phyloP scores from a whole-genome alignment of 2,329 filamentous ascomycete species.

The Emmonsiellopsis sp. region DNA sequence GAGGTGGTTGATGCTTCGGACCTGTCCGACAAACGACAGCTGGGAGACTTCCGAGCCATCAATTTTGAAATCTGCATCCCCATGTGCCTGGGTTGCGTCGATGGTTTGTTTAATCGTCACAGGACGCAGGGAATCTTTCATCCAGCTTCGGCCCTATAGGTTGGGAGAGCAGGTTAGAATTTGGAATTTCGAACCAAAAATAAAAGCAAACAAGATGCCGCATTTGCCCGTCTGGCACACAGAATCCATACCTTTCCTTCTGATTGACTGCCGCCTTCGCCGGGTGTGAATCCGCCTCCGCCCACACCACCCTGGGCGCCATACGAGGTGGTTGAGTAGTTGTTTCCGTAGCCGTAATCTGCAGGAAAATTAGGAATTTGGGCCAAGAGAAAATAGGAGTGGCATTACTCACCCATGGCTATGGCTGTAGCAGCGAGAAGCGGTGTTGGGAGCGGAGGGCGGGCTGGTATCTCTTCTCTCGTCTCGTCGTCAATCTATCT shows the following conservation, averaged over 20 bases:
- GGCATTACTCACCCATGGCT: background rate
- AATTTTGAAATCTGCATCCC: constrained; percentile 69
- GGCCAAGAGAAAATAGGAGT: background rate
- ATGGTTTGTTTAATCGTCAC: constrained; percentile 93
- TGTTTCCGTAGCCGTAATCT: constrained; percentile 30
- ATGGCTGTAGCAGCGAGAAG: background rate
- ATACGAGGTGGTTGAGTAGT: constrained; percentile 48
- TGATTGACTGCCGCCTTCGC: constrained; percentile 40
- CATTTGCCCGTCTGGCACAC: constrained; percentile 1
- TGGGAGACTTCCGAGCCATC: constrained; percentile 66
- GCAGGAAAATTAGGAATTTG: background rate
- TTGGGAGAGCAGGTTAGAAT: background rate
- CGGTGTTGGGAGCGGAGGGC: background rate
- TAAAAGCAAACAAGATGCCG: constrained; percentile 3
- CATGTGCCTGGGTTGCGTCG: constrained; percentile 67
- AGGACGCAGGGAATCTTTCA: constrained; percentile 79
- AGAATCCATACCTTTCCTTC: constrained; percentile 33
- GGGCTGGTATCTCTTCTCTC: background rate
- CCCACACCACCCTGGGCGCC: constrained; percentile 45
- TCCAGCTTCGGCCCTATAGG: constrained; percentile 34
- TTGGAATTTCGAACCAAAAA: background rate
- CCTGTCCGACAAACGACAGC: constrained; percentile 80
- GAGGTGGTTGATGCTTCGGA: constrained; percentile 77
- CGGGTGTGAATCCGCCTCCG: constrained; percentile 52
- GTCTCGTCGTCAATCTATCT: background rate